Base-by-base conservation (phyloP, 2,329 filamentous ascomycete genomes). In the Aspergillus neotritici region DNA sequence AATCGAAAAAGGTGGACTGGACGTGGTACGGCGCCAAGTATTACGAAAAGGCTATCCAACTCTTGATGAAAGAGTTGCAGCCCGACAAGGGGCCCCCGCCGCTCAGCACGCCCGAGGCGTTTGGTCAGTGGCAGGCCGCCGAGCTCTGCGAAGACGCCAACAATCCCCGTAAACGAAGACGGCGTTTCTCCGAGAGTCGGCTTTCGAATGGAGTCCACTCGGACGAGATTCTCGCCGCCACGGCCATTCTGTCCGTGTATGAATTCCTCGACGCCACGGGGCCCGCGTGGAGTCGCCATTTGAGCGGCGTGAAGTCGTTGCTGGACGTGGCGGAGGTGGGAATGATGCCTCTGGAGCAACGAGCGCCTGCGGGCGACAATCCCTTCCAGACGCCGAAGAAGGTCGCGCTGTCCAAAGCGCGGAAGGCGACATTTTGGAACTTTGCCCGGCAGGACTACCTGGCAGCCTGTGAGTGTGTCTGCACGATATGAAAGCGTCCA, bases 241-340 rank as follows among this genome's bases (percentile, higher is more conserved):
- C 80, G 2, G 80, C 81, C 0, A 83, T 85, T 11, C 62, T 86
- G 2, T 84, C 80, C 46, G 77, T 82, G 0, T 84, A 84, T 55
- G 82, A 85, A 49, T 79, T 84, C 46, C 67, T 84, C n/a, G 80
- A 84, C 58, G 77, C 78, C 1, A 82, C 79, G 0, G 77, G 77
- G 2, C 71, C 73, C 0, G 80, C 80, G 14, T 85, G 80, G 80
- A 74, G 76, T 52, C 60, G 79, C 4, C 82, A 85, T 64, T 64
- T 85, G 5, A 83, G 78, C 51, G 81, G 80, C 0, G 77, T 83
- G 0, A 83, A 83, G 50, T 78, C 79, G 0, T 66, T 84, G 14
- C 72, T 83, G 41, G 78, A 71, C 53, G 61, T 69, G 21, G 64
- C 65, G 10, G 65, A 69, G 45, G 61, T 66, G 17, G 65, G 66